These are phyloP conservation scores for Penicillium ucsense DNA, from an alignment of 495 filamentous ascomycete genomes.

Conservation along the genomic window DNA sequence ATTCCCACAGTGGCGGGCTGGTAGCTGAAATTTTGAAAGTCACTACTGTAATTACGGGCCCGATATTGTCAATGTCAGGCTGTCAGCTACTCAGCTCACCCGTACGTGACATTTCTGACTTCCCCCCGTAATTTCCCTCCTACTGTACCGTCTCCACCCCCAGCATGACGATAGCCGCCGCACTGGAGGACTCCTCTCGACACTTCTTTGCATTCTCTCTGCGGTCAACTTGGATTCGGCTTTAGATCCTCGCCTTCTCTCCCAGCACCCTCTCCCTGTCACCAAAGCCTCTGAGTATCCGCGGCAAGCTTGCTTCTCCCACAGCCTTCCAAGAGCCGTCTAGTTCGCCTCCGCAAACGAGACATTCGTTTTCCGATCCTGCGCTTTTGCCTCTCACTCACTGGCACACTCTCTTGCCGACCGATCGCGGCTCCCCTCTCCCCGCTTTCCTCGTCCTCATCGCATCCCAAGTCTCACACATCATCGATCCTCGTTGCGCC, in stretches of 20 bases:
- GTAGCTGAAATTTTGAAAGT: neutral
- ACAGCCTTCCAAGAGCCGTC: too few relatives aligned
- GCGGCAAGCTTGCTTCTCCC: too few relatives aligned
- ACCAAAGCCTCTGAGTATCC: neutral
- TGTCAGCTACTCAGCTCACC: too few relatives aligned
- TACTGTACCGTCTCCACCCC: constrained; percentile 25
- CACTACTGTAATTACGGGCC: constrained; percentile 8
- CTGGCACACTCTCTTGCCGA: constrained; percentile 3
- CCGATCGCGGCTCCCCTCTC: neutral
- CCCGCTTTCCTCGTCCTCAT: constrained; percentile 1
- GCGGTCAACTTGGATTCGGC: neutral
- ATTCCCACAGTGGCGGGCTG: too few relatives aligned
- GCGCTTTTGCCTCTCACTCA: neutral
- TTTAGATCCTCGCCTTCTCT: neutral
- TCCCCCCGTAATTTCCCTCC: constrained; percentile 12
- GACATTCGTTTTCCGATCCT: too few relatives aligned
- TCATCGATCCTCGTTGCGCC: neutral
- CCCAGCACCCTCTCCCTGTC: neutral
- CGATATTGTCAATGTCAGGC: too few relatives aligned
- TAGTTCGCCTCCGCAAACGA: too few relatives aligned
- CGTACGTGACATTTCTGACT: constrained; percentile 9
- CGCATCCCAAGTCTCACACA: constrained; percentile 1
- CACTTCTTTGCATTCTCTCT: constrained; percentile 4
- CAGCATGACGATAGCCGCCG: constrained; percentile 23
- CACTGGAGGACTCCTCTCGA: constrained; percentile 10